These are phyloP conservation scores for Alternaria sp. DNA, from an alignment of 2,329 filamentous ascomycete species.

Conservation along the genomic window DNA sequence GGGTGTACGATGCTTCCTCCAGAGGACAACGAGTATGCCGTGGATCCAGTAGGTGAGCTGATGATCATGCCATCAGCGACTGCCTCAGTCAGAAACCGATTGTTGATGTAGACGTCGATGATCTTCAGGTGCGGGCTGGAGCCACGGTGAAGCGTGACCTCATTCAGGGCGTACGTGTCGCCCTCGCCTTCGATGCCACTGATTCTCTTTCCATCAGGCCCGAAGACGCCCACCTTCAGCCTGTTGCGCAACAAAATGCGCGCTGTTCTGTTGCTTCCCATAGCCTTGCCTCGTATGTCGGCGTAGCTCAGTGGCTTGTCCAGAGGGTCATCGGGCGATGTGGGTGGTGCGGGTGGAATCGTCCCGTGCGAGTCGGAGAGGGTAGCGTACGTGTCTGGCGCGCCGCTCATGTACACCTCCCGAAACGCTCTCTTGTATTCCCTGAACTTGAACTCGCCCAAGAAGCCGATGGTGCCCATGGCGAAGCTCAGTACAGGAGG, in stretches of 20 bases:
- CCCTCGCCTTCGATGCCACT: constrained; percentile 36
- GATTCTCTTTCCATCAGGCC: constrained; percentile 65
- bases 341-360: constrained; percentile 71
- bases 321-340: constrained; percentile 61
- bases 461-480: constrained; percentile 93
- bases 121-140: constrained; percentile 88
- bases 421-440: constrained; percentile 92
- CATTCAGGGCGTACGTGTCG: constrained; percentile 80
- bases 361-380: constrained; percentile 74
- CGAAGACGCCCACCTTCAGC: constrained; percentile 84
- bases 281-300: constrained; percentile 76
- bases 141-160: constrained; percentile 91
- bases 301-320: constrained; percentile 63
- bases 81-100: constrained; percentile 88
- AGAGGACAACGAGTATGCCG: constrained; percentile 91
- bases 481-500: constrained; percentile 94
- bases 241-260: constrained; percentile 86
- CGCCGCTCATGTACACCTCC: constrained; percentile 87
- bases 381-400: constrained; percentile 56
- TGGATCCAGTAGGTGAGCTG: constrained; percentile 91
- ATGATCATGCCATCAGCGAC: constrained; percentile 95
- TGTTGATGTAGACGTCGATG: constrained; percentile 89
- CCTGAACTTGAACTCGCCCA: constrained; percentile 94
- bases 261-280: constrained; percentile 75
- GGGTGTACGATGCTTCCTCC: constrained; percentile 95